phyloP scores from a whole-genome alignment of 1,284 basidiomycete species.

The Boletus smithii region DNA sequence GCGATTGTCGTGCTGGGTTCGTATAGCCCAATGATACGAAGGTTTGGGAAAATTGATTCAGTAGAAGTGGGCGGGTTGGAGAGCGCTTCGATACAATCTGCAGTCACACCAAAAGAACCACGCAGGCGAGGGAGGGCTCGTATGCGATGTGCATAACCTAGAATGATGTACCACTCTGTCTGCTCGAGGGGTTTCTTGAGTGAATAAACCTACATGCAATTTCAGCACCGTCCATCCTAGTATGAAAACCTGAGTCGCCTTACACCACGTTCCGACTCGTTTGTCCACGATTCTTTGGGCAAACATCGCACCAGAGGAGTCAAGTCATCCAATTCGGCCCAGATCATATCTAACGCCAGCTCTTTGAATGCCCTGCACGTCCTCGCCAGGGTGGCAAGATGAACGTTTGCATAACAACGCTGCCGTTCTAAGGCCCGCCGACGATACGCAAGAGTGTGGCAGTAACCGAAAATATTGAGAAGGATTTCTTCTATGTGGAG shows the following conservation, averaged over 20 bases:
- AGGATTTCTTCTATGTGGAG: conserved; percentile 16
- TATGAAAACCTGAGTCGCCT: neutral
- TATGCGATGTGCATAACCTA: conserved; percentile 1
- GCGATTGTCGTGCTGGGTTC: neutral
- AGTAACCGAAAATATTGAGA: conserved; percentile 8
- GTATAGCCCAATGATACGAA: neutral
- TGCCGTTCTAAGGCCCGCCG: no score
- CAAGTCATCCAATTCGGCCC: conserved; percentile 8
- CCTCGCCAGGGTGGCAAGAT: conserved; percentile 9
- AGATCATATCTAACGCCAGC: conserved; percentile 13
- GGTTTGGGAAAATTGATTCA: neutral
- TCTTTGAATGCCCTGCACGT: conserved; percentile 19
- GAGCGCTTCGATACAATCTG: neutral
- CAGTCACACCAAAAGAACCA: neutral
- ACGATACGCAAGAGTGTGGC: neutral
- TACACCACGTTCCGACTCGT: neutral
- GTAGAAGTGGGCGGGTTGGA: neutral
- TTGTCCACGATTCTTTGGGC: neutral
- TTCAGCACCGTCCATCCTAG: neutral
- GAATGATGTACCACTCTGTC: conserved; percentile 11
- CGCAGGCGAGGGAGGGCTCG: neutral
- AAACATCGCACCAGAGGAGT: conserved; percentile 16
- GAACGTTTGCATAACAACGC: neutral
- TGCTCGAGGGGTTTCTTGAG: neutral
- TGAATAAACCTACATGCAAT: neutral